A percentile compares a stretch with the other conserved stretches of the same genome.
These are phyloP conservation scores for Klebsormidium nitens DNA, from an alignment of 139 green algal species.

Conservation along the genomic window DNA sequence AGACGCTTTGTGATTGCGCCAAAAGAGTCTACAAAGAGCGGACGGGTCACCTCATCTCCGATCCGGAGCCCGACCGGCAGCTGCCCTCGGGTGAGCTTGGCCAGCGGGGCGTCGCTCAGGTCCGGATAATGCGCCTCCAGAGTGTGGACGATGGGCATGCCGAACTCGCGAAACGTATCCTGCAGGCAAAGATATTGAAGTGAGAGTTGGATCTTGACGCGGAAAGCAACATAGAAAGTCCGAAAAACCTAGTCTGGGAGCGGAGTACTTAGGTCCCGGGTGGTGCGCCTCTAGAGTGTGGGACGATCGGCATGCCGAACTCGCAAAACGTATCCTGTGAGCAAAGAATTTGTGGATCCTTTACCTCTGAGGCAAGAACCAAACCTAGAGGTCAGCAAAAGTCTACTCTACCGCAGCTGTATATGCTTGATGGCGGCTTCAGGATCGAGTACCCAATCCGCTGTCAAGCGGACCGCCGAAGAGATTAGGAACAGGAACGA, in stretches of 20 bases:
- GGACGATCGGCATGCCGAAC: conserved; percentile 46
- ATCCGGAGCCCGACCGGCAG: conserved; percentile 47
- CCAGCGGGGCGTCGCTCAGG: conserved; percentile 28
- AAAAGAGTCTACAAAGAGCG: conserved; percentile 10
- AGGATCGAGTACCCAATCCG: no score
- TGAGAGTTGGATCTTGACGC: no score
- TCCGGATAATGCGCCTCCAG: conserved; percentile 59
- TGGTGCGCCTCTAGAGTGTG: conserved; percentile 65
- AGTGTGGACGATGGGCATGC: conserved; percentile 57
- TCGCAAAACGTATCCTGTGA: conserved; percentile 38
- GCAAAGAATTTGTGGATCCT: no score
- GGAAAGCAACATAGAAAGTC: no score
- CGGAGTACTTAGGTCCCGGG: conserved; percentile 39
- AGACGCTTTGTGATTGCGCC: neutral
- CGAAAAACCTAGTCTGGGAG: no score
- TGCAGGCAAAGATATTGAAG: no score
- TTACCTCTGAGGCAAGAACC: no score
- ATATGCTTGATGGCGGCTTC: no score
- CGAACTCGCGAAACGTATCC: conserved; percentile 31
- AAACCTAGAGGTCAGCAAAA: no score
- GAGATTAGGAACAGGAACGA: no score
- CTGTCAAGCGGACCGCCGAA: no score
- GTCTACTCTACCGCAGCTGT: no score
- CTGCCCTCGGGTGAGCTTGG: conserved; percentile 44
- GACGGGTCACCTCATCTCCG: conserved; percentile 36